Evolutionary conservation across 2,329 filamentous ascomycete genomes (phyloP), one percentile per base, ranked within the genome.

Genomic region (Penicillium expansum): DNA sequence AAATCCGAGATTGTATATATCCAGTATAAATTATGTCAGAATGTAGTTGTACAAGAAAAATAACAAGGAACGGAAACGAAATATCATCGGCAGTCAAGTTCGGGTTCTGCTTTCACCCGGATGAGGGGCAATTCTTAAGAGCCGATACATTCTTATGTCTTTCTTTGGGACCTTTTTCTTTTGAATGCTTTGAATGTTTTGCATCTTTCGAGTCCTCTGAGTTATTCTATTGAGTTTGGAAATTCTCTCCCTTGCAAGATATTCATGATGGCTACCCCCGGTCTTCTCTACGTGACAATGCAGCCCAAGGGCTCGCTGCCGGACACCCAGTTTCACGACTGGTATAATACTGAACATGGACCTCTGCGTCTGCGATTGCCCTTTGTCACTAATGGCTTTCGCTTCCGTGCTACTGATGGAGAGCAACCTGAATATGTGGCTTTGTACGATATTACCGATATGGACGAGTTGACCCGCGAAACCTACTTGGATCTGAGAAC

Each of bases 341-440:
- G 90, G 90, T 96, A 96, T 79, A 92, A 95, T 78, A 94, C 92
- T 74, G 91, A 96, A 77, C 91, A 96, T 76, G 91, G 91, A 52
- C 91, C 91, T 18, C 84, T 86, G 16, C 88, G 91, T 47, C 83
- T 95, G 7, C 87, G 90, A 48, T 77, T 95, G 14, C 85, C 89
- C 4, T 86, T 88, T 66, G 86, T 92, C 70, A 71, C 77, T 64
- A 94, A 91, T 72, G 91, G 91, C 57, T 87, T 94, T 65, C 87
- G 91, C 42, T 96, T 92, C 76, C 82, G 81, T 27, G 88, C 89
- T 9, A 83, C 77, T 16, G 89, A 93, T 71, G 71, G 60, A 66
- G 73, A 79, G 51, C 70, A 77, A 61, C 91, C 90, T 1, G 82
- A 86, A 62, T 96, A 86, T 79, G 84, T 93, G 71, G 91, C 91